A percentile compares a stretch with the other conserved stretches of the same genome.
These are phyloP conservation scores for Cladosporium sphaerospermum DNA, from an alignment of 2,329 filamentous ascomycete genomes.

Conservation along the genomic window DNA sequence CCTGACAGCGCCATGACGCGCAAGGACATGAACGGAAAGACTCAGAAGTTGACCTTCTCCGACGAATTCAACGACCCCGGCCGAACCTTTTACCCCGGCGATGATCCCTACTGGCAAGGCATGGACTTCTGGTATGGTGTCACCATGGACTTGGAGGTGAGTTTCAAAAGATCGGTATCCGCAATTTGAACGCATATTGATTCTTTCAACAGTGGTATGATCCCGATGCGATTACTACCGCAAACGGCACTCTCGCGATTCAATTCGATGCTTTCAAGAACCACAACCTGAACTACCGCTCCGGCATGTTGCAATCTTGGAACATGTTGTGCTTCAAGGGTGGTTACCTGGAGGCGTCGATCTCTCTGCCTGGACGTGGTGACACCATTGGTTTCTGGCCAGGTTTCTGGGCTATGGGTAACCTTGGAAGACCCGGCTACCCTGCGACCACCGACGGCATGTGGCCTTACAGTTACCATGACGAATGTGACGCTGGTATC, in stretches of 20 bases:
- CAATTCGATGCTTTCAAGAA: constrained; percentile 42
- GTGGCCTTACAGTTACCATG: constrained; percentile 51
- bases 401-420: constrained; percentile 50
- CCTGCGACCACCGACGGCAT: constrained; percentile 47
- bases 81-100: constrained; percentile 51
- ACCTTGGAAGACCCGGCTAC: constrained; percentile 48
- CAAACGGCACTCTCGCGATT: constrained; percentile 41
- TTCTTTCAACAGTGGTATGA: constrained; percentile 37
- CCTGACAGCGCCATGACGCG: constrained; percentile 41
- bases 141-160: constrained; percentile 41
- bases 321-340: constrained; percentile 52
- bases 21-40: constrained; percentile 41
- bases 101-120: constrained; percentile 51
- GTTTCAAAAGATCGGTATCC: background rate
- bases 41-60: constrained; percentile 47
- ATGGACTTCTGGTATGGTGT: constrained; percentile 51
- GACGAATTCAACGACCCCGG: constrained; percentile 51
- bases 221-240: constrained; percentile 47
- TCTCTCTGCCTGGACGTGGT: constrained; percentile 47
- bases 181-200: background rate
- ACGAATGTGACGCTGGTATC: constrained; percentile 43
- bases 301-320: constrained; percentile 49
- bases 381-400: constrained; percentile 48
- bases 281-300: constrained; percentile 42
- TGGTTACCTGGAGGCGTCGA: constrained; percentile 47